Evolutionary conservation across 2,329 filamentous ascomycete species (phyloP).

Genomic region (Scedosporium dehoogii): DNA sequence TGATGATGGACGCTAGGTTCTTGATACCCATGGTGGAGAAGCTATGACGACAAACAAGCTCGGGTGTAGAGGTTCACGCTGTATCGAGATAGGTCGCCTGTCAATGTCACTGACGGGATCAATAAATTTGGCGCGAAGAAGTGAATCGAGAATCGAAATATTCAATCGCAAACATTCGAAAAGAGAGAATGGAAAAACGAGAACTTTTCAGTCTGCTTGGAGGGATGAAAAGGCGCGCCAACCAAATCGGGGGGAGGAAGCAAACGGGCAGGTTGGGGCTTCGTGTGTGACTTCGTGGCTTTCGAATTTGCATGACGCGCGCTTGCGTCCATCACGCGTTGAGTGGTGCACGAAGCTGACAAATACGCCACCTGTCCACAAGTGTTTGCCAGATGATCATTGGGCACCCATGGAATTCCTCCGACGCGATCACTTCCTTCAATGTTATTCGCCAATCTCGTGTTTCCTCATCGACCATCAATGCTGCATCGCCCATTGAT

Average conservation of each 20-base stretch:
- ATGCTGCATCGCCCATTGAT: too few relatives aligned
- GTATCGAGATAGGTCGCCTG: too few relatives aligned
- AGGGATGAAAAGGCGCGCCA: background rate
- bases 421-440: too few relatives aligned
- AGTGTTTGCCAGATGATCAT: too few relatives aligned
- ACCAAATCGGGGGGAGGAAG: background rate
- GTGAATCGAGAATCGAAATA: background rate
- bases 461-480: too few relatives aligned
- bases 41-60: background rate
- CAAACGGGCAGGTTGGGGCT: background rate
- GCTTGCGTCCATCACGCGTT: background rate
- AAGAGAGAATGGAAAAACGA: background rate
- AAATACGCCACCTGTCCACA: too few relatives aligned
- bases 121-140: too few relatives aligned
- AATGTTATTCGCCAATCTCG: too few relatives aligned
- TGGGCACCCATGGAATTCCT: too few relatives aligned
- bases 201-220: background rate
- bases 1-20: conserved; percentile 71
- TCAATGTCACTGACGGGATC: too few relatives aligned
- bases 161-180: background rate
- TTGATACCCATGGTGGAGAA: conserved; percentile 49
- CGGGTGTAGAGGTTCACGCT: too few relatives aligned
- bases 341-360: background rate
- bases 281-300: background rate
- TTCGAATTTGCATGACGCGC: background rate